Evolutionary conservation across 805 yeast species (phyloP), one percentile per base, ranked within the genome.

Genomic region (Candida tibetensis): DNA sequence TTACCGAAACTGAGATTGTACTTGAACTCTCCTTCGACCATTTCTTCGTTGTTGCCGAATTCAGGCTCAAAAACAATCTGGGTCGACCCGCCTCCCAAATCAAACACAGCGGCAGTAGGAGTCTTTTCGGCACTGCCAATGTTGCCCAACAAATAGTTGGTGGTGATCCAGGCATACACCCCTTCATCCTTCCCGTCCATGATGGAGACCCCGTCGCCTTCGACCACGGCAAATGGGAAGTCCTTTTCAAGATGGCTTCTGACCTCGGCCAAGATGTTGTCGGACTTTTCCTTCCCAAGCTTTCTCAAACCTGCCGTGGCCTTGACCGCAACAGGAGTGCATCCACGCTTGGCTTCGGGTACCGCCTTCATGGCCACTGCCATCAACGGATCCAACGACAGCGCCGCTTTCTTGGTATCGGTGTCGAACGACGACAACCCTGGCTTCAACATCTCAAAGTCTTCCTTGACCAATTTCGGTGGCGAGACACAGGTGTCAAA

Each of bases 111-210:
- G 34, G 95, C 95, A 9, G 99, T 93, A 21, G 95, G 89, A 17
- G 66, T 60, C 62, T 82, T 83, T 28, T 77, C 81, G 16, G 79
- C 60, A n/a, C 72, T 58, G 12, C 98, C 99, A 60, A 93, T 91
- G 68, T 91, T 93, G 29, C 97, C 98, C 51, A 91, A 74, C 48
- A 93, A 69, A 61, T 82, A 93, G 68, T 93, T 93, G 35, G 96
- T 82, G 18, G 99, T 93, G 61, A 93, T 85, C 99, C 99, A 93
- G 1, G 99, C 99, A 57, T 80, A 93, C 6, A 93, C 97, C 62
- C 99, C 99, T 71, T 95, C 99, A 51, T 91, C 95, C 42, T 81
- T 82, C 49, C 99, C 99, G 42, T 85, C 89, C 98, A 93, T 91
- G 55, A 93, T 86, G 8, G 90, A 74, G 42, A 93, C 74, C 46